Percentiles rank a stretch among this genome's conserved stretches.
phyloP scores from a whole-genome alignment of 2,329 filamentous ascomycete species.

The Albifimbria verrucaria region DNA sequence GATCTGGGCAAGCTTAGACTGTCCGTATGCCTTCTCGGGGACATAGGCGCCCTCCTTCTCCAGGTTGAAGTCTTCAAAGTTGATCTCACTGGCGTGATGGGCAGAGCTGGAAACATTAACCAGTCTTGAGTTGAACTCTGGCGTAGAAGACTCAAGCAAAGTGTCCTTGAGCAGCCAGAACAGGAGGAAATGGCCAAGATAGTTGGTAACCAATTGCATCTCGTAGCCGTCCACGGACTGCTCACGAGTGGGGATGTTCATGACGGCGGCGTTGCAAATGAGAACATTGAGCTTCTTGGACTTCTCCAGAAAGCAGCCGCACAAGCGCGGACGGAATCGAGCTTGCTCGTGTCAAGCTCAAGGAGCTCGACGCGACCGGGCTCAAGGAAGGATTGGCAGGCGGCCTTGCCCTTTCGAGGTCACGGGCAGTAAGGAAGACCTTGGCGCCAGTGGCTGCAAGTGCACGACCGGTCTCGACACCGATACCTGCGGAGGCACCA shows the following conservation, averaged over 20 bases:
- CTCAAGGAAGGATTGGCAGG: constrained; percentile 10
- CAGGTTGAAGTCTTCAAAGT: constrained; percentile 33
- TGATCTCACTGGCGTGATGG: constrained; percentile 31
- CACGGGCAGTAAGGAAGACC: constrained; percentile 16
- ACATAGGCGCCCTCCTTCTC: constrained; percentile 23
- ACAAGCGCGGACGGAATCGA: constrained; percentile 16
- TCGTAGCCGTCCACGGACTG: constrained; percentile 18
- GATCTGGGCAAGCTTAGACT: constrained; percentile 46
- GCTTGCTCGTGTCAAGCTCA: constrained; percentile 16
- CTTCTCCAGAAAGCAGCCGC: constrained; percentile 15
- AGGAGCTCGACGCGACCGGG: constrained; percentile 12
- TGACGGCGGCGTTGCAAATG: constrained; percentile 18
- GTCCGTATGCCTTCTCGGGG: constrained; percentile 36
- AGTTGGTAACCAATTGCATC: constrained; percentile 48
- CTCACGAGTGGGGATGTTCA: constrained; percentile 12
- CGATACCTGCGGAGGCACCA: constrained; percentile 39
- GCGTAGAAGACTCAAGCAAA: constrained; percentile 34
- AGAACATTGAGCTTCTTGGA: constrained; percentile 14
- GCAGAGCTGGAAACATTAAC: constrained; percentile 39
- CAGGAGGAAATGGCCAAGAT: constrained; percentile 52
- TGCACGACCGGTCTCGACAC: constrained; percentile 40
- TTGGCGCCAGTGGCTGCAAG: constrained; percentile 33
- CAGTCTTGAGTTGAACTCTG: constrained; percentile 39
- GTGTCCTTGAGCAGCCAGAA: constrained; percentile 42
- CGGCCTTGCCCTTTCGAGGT: neutral